Evolutionary conservation across 768 basidiomycete species (phyloP).

Genomic region (Chiua virens): DNA sequence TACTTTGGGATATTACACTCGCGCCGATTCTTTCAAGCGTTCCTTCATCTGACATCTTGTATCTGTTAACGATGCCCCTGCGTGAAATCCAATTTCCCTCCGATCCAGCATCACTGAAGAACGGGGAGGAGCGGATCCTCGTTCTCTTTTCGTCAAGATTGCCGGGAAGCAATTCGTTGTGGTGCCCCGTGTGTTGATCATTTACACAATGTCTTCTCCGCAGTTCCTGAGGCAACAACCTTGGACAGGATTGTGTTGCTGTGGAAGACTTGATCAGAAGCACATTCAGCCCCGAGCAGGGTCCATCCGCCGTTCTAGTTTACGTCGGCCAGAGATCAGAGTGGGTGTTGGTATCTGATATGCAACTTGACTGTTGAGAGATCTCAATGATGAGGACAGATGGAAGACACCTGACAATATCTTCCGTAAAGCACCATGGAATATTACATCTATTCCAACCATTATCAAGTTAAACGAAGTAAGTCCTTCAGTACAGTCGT

Average conservation of each 20-base stretch:
- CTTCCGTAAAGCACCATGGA: slow-evolving; percentile 65
- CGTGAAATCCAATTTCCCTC: slow-evolving; percentile 36
- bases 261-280: slow-evolving; percentile 57
- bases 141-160: slow-evolving; percentile 73
- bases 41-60: background rate
- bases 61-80: slow-evolving; percentile 47
- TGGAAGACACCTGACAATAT: slow-evolving; percentile 63
- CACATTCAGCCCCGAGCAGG: slow-evolving; percentile 45
- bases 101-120: slow-evolving; percentile 37
- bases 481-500: slow-evolving; percentile 29
- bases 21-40: background rate
- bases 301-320: slow-evolving; percentile 57
- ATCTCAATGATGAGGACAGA: slow-evolving; percentile 35
- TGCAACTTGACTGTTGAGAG: background rate
- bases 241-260: slow-evolving; percentile 61
- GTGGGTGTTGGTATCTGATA: slow-evolving; percentile 41
- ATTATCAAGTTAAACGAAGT: slow-evolving; percentile 63
- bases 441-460: slow-evolving; percentile 60
- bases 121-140: slow-evolving; percentile 50
- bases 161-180: slow-evolving; percentile 47
- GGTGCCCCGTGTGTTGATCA: slow-evolving; percentile 62
- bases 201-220: background rate
- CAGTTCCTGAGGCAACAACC: slow-evolving; percentile 9
- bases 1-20: background rate
- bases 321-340: slow-evolving; percentile 66